These are phyloP conservation scores for Aspergillus sp. DNA, from an alignment of 2,329 filamentous ascomycete species.

Conservation along the genomic window DNA sequence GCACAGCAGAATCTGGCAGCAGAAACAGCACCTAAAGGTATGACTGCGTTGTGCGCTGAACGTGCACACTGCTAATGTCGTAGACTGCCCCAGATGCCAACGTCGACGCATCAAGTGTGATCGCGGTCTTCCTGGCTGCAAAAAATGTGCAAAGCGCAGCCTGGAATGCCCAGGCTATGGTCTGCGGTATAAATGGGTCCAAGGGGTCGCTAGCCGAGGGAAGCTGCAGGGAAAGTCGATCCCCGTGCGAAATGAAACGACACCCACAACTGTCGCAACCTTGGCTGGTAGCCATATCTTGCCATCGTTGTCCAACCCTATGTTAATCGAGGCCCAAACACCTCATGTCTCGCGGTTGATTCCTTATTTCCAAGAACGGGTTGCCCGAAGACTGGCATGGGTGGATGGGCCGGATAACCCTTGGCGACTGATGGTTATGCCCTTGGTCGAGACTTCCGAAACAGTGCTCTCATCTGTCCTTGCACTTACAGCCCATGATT, in stretches of 20 bases:
- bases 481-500: conserved; percentile 14
- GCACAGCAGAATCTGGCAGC: too few species aligned
- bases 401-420: conserved; percentile 11
- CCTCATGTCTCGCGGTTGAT: neutral
- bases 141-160: conserved; percentile 20
- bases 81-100: conserved; percentile 18
- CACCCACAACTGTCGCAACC: neutral
- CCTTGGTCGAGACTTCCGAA: conserved; percentile 11
- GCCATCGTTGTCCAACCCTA: neutral
- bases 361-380: conserved; percentile 5
- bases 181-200: conserved; percentile 17
- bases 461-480: conserved; percentile 15
- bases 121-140: conserved; percentile 15
- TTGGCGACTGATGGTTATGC: conserved; percentile 15
- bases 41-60: neutral
- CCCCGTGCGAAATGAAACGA: conserved; percentile 6
- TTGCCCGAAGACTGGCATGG: conserved; percentile 7
- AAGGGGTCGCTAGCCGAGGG: conserved; percentile 21
- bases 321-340: neutral
- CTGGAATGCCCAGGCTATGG: conserved; percentile 22
- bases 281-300: neutral
- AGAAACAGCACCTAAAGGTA: neutral
- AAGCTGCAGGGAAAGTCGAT: conserved; percentile 16
- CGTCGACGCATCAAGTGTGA: conserved; percentile 21
- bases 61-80: neutral